These are phyloP conservation scores for Epithele typhae DNA, from an alignment of 768 basidiomycete genomes.

Conservation along the genomic window DNA sequence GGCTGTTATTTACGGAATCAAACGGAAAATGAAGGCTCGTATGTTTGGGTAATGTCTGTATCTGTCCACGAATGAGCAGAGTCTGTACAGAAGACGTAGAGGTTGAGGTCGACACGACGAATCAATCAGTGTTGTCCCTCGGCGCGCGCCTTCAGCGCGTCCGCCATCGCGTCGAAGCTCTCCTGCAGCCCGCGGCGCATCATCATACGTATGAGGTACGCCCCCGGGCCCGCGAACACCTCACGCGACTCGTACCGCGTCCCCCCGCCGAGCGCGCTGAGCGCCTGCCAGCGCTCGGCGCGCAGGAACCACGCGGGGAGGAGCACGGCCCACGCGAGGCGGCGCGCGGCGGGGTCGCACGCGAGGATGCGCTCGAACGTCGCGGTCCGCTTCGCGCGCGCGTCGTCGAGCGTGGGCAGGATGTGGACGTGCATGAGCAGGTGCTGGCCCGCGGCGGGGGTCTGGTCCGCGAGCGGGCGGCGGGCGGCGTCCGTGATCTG, in stretches of 20 bases:
- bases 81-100: too few species aligned
- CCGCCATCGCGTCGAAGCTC: slow-evolving; percentile 52
- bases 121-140: too few species aligned
- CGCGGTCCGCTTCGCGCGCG: slow-evolving; percentile 26
- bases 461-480: slow-evolving; percentile 43
- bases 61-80: too few species aligned
- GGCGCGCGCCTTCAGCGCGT: slow-evolving; percentile 48
- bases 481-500: slow-evolving; percentile 36
- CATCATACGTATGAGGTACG: slow-evolving; percentile 47
- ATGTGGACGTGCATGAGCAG: slow-evolving; percentile 54
- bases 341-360: slow-evolving; percentile 50
- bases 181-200: slow-evolving; percentile 37
- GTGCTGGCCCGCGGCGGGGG: slow-evolving; percentile 43
- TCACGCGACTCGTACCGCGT: slow-evolving; percentile 65
- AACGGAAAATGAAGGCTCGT: too few species aligned
- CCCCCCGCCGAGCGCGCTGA: slow-evolving; percentile 45
- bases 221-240: slow-evolving; percentile 52
- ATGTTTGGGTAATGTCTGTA: too few species aligned
- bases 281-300: slow-evolving; percentile 60
- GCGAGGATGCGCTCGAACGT: slow-evolving; percentile 44
- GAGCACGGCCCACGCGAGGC: slow-evolving; percentile 48
- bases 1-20: too few species aligned
- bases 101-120: too few species aligned
- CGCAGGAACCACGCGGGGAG: slow-evolving; percentile 45
- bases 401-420: slow-evolving; percentile 36